These are phyloP conservation scores for Dispira simplex DNA, from an alignment of 192 early-diverging fungal genomes.

Conservation along the genomic window DNA sequence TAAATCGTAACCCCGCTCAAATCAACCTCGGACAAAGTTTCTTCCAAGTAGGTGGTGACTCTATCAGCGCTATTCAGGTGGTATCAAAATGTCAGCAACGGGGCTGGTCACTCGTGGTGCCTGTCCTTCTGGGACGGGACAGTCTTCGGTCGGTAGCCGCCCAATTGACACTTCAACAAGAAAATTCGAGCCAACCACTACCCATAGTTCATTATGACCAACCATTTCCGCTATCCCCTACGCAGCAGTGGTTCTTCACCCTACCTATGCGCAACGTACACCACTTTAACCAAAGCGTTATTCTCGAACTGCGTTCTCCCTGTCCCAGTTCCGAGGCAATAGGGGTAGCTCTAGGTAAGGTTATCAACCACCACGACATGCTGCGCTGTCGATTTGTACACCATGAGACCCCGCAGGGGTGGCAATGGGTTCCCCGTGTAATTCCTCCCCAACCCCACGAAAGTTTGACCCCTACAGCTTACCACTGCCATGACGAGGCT, in stretches of 20 bases:
- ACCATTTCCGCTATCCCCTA: neutral
- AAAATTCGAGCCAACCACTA: no score
- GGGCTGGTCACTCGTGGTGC: neutral
- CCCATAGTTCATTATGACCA: no score
- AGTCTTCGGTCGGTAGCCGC: no score
- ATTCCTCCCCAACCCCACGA: neutral
- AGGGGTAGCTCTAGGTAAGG: neutral
- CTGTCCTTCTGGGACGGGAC: neutral
- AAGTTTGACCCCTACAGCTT: neutral
- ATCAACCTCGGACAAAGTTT: neutral
- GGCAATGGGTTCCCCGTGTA: neutral
- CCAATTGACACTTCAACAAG: no score
- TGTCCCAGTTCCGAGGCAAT: no score
- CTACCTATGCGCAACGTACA: neutral
- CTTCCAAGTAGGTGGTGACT: slow-evolving; percentile 2
- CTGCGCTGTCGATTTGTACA: neutral
- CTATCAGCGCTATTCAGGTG: slow-evolving; percentile 2
- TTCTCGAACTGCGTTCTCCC: neutral
- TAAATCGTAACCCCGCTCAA: neutral
- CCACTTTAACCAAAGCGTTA: slow-evolving; percentile 8
- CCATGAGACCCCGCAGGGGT: neutral
- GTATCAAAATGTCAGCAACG: neutral
- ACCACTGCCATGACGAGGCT: neutral
- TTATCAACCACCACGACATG: slow-evolving; percentile 7
- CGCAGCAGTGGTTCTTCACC: slow-evolving; percentile 2